Base-by-base conservation (phyloP, 1,284 basidiomycete genomes). In the Cutaneotrichosporon cutaneum region DNA sequence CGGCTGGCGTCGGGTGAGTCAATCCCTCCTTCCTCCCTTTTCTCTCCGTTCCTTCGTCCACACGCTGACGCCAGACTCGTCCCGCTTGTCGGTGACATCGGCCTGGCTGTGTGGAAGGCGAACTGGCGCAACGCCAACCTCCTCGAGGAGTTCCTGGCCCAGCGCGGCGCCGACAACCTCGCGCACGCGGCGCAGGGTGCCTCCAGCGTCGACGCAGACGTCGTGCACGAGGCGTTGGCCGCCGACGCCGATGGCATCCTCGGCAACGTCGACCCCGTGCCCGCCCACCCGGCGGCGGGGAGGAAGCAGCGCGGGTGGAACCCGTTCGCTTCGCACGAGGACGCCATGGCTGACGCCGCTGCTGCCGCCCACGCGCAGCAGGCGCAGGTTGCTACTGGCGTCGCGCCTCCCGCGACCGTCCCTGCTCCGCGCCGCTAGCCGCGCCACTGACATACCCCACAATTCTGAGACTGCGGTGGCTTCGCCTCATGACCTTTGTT, bases 71-170 rank as follows among this genome's bases (percentile, higher is more conserved):
- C n/a, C n/a, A n/a, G n/a, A 1, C 69, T 94, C 56, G 79, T 96
- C 4, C 94, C 93, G 0, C 48, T 92, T 44, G 83, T 86, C 0
- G 94, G 93, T 3, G 92, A 94, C 75, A 75, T 96, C 54, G 74
- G 87, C 4, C 77, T 92, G 35, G 73, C 92, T 82, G 54, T 81
- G 80, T 95, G 83, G 84, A 94, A 92, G 76, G 86, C 92, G n/a
- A 97, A 96, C 79, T 90, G 87, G 48, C 83, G 94, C 66, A 96
- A 96, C 72, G 92, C 90, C 3, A 72, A 76, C 56, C 56, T 78
- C 5, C 69, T 80, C 18, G 78, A 80, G 61, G 74, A 73, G 24
- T 78, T 68, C 67, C 71, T 80, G 26, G 64, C 66, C 21, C 72
- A 76, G 39, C 69, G 77, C 16, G 77, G 75, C 5, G 69, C 72